phyloP scores from a whole-genome alignment of 2,329 filamentous ascomycete genomes.

The Botryotinia globosa region DNA sequence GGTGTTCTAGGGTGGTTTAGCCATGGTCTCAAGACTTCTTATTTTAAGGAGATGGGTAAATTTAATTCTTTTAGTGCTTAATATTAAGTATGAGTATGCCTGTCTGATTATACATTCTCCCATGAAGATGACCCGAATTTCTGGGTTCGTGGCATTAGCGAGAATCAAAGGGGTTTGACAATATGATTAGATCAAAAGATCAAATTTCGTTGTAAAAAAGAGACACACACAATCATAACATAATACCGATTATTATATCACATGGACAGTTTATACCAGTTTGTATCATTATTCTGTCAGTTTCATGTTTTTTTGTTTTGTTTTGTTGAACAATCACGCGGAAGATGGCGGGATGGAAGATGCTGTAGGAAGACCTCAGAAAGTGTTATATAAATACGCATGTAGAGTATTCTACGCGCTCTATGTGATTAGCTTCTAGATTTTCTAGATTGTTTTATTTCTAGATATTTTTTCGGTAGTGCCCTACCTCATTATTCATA shows the following conservation, averaged over 20 bases:
- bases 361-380: neutral
- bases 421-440: neutral
- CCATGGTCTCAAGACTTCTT: rapidly evolving
- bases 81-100: neutral
- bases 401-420: neutral
- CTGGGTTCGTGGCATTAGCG: neutral
- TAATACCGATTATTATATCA: too few relatives aligned
- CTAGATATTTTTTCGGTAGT: neutral
- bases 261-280: rapidly evolving
- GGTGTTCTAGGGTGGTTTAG: neutral
- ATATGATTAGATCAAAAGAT: neutral
- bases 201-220: neutral
- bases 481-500: too few relatives aligned
- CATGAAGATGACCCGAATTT: neutral
- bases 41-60: neutral
- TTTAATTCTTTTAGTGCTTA: rapidly evolving
- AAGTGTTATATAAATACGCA: neutral
- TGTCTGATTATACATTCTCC: neutral
- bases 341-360: neutral
- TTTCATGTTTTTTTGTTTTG: neutral
- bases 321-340: neutral
- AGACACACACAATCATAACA: too few relatives aligned
- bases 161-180: neutral
- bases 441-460: neutral
- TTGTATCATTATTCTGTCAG: rapidly evolving